A percentile compares a stretch with the other conserved stretches of the same genome.
These are phyloP conservation scores for Hypoxylon cercidicola DNA, from an alignment of 495 filamentous ascomycete genomes.

Conservation along the genomic window DNA sequence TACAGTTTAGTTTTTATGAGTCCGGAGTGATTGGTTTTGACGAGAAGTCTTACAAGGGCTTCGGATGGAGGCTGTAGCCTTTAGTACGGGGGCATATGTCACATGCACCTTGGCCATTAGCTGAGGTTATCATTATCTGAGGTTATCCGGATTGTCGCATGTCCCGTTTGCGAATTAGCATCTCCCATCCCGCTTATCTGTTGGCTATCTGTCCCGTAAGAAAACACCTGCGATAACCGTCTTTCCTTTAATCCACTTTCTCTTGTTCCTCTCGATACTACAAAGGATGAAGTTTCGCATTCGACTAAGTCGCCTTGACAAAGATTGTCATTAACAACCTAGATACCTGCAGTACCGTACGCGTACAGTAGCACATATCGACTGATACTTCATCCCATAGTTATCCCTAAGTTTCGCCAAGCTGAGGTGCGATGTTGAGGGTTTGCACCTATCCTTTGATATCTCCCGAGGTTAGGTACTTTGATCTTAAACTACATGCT, in stretches of 20 bases:
- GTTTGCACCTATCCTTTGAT: too few species aligned
- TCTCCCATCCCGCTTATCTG: slow-evolving; percentile 32
- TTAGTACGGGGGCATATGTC: slow-evolving; percentile 13
- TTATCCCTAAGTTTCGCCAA: too few species aligned
- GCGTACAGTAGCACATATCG: slow-evolving; percentile 5
- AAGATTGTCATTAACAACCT: too few species aligned
- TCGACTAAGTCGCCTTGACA: too few species aligned
- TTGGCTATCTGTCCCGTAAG: slow-evolving; percentile 31
- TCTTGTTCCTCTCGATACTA: slow-evolving; percentile 1
- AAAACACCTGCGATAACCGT: slow-evolving; percentile 10
- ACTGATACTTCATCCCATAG: too few species aligned
- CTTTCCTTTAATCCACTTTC: not conserved
- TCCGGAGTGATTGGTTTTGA: slow-evolving; percentile 18
- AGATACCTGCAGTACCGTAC: slow-evolving; percentile 13
- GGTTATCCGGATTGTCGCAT: slow-evolving; percentile 27
- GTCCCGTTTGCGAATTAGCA: slow-evolving; percentile 36
- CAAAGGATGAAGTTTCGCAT: too few species aligned
- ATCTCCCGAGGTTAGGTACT: too few species aligned
- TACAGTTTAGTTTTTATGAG: too few species aligned
- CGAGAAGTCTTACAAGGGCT: slow-evolving; percentile 4
- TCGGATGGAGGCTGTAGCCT: slow-evolving; percentile 16
- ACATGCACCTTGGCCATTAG: slow-evolving; percentile 28
- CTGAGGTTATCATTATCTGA: too few species aligned
- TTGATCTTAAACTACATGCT: too few species aligned
- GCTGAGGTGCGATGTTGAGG: too few species aligned